phyloP scores from a whole-genome alignment of 345 rosid species.

The Ceriops decandra region DNA sequence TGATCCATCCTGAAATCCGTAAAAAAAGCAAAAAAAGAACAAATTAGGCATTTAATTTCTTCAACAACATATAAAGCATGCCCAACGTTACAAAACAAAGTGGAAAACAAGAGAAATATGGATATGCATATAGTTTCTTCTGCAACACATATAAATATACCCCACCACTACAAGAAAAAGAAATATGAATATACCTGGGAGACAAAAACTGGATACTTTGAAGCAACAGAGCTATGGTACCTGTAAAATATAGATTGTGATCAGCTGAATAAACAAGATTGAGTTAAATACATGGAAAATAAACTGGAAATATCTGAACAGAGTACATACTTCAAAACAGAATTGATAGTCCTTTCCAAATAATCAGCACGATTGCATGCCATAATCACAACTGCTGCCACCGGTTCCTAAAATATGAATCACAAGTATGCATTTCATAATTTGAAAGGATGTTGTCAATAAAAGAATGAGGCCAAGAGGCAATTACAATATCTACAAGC shows the following conservation, averaged over 20 bases:
- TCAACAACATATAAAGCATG: too few relatives aligned
- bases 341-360: conserved; percentile 75
- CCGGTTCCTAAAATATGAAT: conserved; percentile 48
- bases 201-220: conserved; percentile 80
- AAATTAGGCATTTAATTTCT: not conserved
- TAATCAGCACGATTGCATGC: conserved; percentile 99
- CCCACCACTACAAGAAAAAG: not conserved
- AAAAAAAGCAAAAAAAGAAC: not conserved
- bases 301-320: conserved; percentile 1
- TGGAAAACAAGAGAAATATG: not conserved
- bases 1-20: conserved; percentile 61
- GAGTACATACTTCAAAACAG: conserved; percentile 60
- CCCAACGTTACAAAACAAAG: too few relatives aligned
- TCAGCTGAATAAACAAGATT: not conserved
- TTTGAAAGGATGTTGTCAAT: conserved; percentile 6
- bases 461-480: conserved; percentile 2
- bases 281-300: conserved; percentile 8
- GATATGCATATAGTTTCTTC: not conserved
- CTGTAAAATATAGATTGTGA: conserved; percentile 33
- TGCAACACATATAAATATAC: not conserved
- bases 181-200: conserved; percentile 59
- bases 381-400: conserved; percentile 96
- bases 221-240: conserved; percentile 69
- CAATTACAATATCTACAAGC: conserved; percentile 30
- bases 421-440: conserved; percentile 19